These are phyloP conservation scores for Akanthomyces uredinophilus DNA, from an alignment of 2,329 filamentous ascomycete species.

Conservation along the genomic window DNA sequence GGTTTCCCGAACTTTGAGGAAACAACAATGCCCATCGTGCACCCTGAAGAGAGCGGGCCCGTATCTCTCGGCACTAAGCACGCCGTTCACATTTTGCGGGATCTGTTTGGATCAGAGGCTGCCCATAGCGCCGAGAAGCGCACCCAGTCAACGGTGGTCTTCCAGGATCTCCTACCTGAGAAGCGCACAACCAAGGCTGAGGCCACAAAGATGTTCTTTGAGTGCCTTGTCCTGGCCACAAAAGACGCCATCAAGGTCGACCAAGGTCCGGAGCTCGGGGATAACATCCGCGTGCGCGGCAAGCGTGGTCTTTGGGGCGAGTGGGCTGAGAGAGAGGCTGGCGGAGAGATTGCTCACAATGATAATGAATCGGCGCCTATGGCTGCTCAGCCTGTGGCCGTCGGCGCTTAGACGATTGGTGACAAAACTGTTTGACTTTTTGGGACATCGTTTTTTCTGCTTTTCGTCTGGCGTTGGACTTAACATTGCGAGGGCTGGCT, in stretches of 20 bases:
- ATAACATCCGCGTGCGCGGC: slow-evolving; percentile 74
- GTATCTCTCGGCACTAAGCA: slow-evolving; percentile 91
- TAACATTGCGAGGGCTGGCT: slow-evolving; percentile 5
- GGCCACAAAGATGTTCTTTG: slow-evolving; percentile 99
- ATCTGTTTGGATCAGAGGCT: slow-evolving; percentile 73
- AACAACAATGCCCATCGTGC: slow-evolving; percentile 67
- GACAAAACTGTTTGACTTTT: neutral
- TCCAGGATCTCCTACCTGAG: slow-evolving; percentile 88
- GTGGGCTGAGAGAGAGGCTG: slow-evolving; percentile 79
- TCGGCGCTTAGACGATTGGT: slow-evolving; percentile 19
- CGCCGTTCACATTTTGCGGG: slow-evolving; percentile 88
- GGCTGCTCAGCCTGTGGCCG: slow-evolving; percentile 21
- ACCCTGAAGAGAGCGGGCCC: slow-evolving; percentile 77
- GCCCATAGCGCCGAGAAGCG: slow-evolving; percentile 66
- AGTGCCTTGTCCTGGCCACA: slow-evolving; percentile 89
- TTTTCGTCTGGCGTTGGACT: slow-evolving; percentile 10
- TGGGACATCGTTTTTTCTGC: neutral
- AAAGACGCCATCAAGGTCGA: slow-evolving; percentile 98
- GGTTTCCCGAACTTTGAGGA: slow-evolving; percentile 60
- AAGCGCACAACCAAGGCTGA: slow-evolving; percentile 75
- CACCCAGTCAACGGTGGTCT: slow-evolving; percentile 71
- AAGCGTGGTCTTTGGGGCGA: slow-evolving; percentile 96
- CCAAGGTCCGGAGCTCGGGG: slow-evolving; percentile 72
- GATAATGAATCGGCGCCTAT: slow-evolving; percentile 32
- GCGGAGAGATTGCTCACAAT: slow-evolving; percentile 54